Conservation (phyloP, 164 flowering plant species). For the Piper longum region DNA sequence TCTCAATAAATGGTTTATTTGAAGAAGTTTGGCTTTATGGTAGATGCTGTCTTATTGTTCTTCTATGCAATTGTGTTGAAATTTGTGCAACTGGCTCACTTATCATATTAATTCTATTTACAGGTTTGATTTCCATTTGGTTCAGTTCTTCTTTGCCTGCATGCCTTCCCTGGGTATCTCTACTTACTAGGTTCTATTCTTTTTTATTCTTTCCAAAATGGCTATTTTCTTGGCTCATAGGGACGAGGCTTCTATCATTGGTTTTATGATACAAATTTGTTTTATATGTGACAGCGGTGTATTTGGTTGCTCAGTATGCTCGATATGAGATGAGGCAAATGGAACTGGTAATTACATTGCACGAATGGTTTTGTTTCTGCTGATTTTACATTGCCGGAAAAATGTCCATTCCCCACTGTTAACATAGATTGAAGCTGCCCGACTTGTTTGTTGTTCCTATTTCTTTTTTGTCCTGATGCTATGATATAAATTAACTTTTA, state of each 20-base stretch:
- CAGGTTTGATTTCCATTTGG: constrained; percentile 92
- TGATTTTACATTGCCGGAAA: neutral
- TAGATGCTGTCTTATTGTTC: too few species aligned
- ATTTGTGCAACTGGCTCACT: too few species aligned
- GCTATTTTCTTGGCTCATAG: neutral
- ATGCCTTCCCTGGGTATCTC: constrained; percentile 86
- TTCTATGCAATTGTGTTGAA: too few species aligned
- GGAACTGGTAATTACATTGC: constrained; percentile 53
- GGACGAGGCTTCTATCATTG: neutral
- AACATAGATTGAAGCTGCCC: neutral
- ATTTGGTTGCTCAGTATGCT: constrained; percentile 84
- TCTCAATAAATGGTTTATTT: too few species aligned
- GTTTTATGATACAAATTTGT: neutral
- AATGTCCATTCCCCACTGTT: too few species aligned
- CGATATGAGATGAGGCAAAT: constrained; percentile 66
- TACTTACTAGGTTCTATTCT: too few species aligned
- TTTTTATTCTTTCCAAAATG: neutral
- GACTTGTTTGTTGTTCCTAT: neutral
- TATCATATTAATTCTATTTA: neutral
- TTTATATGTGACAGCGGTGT: constrained; percentile 53
- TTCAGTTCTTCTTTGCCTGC: constrained; percentile 75
- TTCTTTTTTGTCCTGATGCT: too few species aligned
- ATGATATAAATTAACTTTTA: too few species aligned
- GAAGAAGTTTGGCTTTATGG: too few species aligned
- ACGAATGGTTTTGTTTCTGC: constrained; percentile 1